phyloP scores from a whole-genome alignment of 805 yeast genomes.

The Suhomyces kilbournensis region DNA sequence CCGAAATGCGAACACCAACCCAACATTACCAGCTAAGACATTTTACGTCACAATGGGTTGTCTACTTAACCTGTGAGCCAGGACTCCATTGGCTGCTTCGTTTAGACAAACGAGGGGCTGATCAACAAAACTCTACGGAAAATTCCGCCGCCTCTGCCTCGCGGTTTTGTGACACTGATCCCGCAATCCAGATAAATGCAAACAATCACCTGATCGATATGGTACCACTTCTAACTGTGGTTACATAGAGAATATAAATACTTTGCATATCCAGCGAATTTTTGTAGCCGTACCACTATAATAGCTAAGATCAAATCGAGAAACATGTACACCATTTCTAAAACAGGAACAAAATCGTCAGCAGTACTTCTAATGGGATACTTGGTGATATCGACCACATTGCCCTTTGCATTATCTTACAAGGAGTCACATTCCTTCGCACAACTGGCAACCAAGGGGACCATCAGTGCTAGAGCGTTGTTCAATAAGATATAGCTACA shows the following conservation, averaged over 20 bases:
- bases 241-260: slow-evolving; percentile 2
- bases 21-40: background rate
- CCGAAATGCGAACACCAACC: background rate
- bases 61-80: background rate
- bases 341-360: slow-evolving; percentile 15
- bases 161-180: background rate
- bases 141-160: background rate
- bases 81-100: slow-evolving; percentile 1
- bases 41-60: background rate
- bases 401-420: slow-evolving; percentile 41
- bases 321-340: slow-evolving; percentile 18
- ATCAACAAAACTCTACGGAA: background rate
- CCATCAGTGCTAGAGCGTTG: slow-evolving; percentile 32
- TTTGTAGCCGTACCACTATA: background rate
- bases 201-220: slow-evolving; percentile 3
- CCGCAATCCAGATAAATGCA: background rate
- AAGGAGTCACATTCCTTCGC: slow-evolving; percentile 26
- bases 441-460: slow-evolving; percentile 26
- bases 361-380: slow-evolving; percentile 35
- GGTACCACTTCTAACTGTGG: slow-evolving; percentile 8
- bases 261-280: background rate
- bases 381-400: slow-evolving; percentile 37
- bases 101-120: background rate
- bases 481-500: slow-evolving; percentile 29
- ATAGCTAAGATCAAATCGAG: slow-evolving; percentile 12